Conservation (phyloP, 1,139 yeast genomes). For the Hemisphaericaspora xylanilytica region DNA sequence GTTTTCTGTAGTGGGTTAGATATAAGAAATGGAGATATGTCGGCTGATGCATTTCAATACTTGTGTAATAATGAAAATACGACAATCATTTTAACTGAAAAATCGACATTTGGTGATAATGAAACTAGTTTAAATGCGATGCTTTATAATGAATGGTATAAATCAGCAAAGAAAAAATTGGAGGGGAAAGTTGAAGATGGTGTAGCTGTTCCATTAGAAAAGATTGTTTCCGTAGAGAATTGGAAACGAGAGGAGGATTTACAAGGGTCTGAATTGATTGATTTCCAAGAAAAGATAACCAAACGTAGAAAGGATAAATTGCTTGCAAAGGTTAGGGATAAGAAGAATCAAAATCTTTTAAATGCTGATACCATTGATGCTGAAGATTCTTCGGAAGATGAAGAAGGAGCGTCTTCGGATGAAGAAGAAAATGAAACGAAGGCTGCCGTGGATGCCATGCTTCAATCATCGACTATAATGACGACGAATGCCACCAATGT, state of each 20-base stretch:
- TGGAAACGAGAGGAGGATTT: slow-evolving; percentile 50
- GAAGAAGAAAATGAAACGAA: slow-evolving; percentile 19
- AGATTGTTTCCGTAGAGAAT: slow-evolving; percentile 27
- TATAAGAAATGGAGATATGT: slow-evolving; percentile 60
- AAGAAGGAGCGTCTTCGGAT: slow-evolving; percentile 23
- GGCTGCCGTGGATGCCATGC: slow-evolving; percentile 6
- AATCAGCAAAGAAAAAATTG: slow-evolving; percentile 34
- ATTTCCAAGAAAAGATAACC: slow-evolving; percentile 46
- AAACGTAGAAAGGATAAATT: slow-evolving; percentile 44
- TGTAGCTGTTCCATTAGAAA: slow-evolving; percentile 52
- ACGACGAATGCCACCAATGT: slow-evolving; percentile 10
- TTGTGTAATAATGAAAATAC: slow-evolving; percentile 65
- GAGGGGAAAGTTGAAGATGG: slow-evolving; percentile 54
- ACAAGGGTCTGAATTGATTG: slow-evolving; percentile 47
- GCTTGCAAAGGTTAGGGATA: slow-evolving; percentile 53
- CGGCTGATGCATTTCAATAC: slow-evolving; percentile 55
- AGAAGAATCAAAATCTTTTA: slow-evolving; percentile 53
- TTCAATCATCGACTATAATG: slow-evolving; percentile 6
- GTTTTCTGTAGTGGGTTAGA: slow-evolving; percentile 79
- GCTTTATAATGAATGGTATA: slow-evolving; percentile 60
- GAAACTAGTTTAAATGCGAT: slow-evolving; percentile 22
- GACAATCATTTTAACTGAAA: slow-evolving; percentile 73
- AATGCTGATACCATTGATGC: slow-evolving; percentile 40
- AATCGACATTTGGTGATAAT: slow-evolving; percentile 22
- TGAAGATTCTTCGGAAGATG: slow-evolving; percentile 42